Base-by-base conservation (phyloP, 352 stramenopile species). In the Phytopythium vexans region DNA sequence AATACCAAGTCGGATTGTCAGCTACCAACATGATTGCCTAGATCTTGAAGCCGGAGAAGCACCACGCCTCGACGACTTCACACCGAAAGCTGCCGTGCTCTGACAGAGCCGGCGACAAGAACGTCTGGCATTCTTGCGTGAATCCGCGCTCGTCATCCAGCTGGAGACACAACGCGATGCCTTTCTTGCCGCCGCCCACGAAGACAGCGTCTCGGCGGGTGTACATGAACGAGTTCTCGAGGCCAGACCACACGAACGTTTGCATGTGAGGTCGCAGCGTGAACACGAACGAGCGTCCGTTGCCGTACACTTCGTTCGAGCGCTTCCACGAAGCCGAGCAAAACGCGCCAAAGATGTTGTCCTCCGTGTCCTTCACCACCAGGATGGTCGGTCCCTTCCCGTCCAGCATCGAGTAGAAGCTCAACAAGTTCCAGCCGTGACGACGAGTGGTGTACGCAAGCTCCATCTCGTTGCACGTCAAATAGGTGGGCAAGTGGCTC, bases 331-430 rank as follows among this genome's bases (percentile, higher is more conserved):
- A 86, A 7, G 78, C 72, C 3, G 82, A 68, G 38, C 74, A 89
- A 55, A 92, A 92, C 1, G 73, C 82, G 10, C 82, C 82, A 54
- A 92, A 92, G 36, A 92, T 68, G 52, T 88, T 77, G 54, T 88
- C 78, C 11, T 66, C 63, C 12, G 74, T 77, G 56, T 92, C 82
- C 41, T 89, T 78, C 5, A 92, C 53, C 6, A 87, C 75, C 11
- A 89, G 16, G 40, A 92, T 65, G 11, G 82, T 89, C 16, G 82
- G 78, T 0, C 80, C 82, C 51, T 84, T 82, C 55, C 74, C 78
- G 43, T 80, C 62, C 8, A 87, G 60, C 43, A 55, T 63, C 1
- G 73, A 54, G 51, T 83, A 92, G 47, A 89, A 88, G 36, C 73
- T 88, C 21, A 91, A 54, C 48, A 78, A 59, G 52, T 81, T 92